A percentile compares a stretch with the other conserved stretches of the same genome.
Conservation (phyloP, 176 grass and related monocot genomes). For the Oryza glumipatula region DNA sequence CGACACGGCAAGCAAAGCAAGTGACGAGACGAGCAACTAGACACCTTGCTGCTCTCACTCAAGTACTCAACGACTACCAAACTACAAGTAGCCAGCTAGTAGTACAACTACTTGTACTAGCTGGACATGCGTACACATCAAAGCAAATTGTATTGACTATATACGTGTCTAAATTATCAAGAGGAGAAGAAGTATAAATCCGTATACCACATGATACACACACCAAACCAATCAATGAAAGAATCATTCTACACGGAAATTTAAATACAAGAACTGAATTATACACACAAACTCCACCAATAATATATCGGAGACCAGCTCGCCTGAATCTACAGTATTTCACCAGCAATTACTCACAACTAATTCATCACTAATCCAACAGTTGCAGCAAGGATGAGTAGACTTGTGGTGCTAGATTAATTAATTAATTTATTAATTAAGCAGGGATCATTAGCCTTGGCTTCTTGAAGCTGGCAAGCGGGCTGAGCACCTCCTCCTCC, state of each 20-base stretch:
- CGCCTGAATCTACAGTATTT: neutral
- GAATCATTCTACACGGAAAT: conserved; percentile 6
- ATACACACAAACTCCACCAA: neutral
- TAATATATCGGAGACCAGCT: neutral
- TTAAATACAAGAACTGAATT: neutral
- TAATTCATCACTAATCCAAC: neutral
- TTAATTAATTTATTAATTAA: neutral
- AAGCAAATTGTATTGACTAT: neutral
- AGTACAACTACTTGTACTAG: neutral
- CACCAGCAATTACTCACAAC: neutral
- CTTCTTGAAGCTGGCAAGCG: conserved; percentile 70
- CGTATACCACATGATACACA: neutral
- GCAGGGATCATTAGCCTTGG: conserved; percentile 65
- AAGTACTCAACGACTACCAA: neutral
- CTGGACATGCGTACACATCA: neutral
- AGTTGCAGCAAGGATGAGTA: neutral
- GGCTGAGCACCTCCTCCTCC: conserved; percentile 84
- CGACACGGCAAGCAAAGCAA: conserved; percentile 25
- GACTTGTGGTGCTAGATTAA: neutral
- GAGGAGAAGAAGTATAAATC: neutral
- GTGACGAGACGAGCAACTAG: neutral
- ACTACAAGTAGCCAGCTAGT: neutral
- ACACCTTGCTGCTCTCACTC: neutral
- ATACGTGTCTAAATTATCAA: neutral
- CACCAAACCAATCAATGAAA: conserved; percentile 17